A percentile compares a stretch with the other conserved stretches of the same genome.
phyloP scores from a whole-genome alignment of 371 early-diverging fungal genomes.

The Mucor mucedo region DNA sequence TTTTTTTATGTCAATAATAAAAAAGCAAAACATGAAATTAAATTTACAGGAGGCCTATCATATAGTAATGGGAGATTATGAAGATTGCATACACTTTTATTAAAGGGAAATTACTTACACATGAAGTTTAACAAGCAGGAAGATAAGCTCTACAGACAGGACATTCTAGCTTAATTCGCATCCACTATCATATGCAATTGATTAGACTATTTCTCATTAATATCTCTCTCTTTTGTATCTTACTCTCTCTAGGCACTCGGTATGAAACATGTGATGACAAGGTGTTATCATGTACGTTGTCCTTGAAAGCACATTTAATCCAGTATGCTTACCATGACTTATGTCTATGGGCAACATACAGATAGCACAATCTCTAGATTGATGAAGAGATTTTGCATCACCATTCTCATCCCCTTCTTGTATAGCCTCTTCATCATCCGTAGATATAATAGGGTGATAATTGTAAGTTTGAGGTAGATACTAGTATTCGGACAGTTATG shows the following conservation, averaged over 20 bases:
- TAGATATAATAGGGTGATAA: slow-evolving; percentile 68
- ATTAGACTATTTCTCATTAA: neutral
- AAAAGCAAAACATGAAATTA: neutral
- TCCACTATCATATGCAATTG: slow-evolving; percentile 59
- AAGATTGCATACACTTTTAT: neutral
- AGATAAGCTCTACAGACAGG: slow-evolving; percentile 72
- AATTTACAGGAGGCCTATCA: neutral
- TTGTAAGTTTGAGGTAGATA: slow-evolving; percentile 75
- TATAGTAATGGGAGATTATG: neutral
- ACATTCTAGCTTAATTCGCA: slow-evolving; percentile 84
- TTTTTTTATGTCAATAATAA: neutral
- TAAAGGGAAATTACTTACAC: neutral
- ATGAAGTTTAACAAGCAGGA: slow-evolving; percentile 53
- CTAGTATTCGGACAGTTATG: slow-evolving; percentile 20
- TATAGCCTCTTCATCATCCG: slow-evolving; percentile 52
- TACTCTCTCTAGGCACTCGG: slow-evolving; percentile 75
- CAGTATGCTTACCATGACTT: slow-evolving; percentile 36
- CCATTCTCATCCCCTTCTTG: slow-evolving; percentile 1
- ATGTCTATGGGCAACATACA: slow-evolving; percentile 74
- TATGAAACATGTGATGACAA: slow-evolving; percentile 83
- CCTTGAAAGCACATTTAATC: slow-evolving; percentile 57
- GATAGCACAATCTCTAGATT: slow-evolving; percentile 71
- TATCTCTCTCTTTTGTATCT: neutral
- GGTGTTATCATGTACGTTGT: slow-evolving; percentile 83
- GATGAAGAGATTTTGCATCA: slow-evolving; percentile 6